Evolutionary conservation across 345 rosid species (phyloP).

Genomic region (Melastoma malabathricum): DNA sequence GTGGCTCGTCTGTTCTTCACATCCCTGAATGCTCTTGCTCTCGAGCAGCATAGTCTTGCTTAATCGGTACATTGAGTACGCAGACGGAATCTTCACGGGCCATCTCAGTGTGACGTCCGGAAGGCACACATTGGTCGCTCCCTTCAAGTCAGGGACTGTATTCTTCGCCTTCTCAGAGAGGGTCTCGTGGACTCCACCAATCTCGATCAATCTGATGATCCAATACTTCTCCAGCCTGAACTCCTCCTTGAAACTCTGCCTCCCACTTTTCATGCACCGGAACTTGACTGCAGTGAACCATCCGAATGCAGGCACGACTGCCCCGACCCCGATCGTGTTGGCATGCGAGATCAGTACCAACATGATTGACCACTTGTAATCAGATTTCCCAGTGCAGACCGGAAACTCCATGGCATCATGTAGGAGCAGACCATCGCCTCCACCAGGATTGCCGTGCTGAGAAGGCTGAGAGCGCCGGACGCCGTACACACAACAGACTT

Average conservation of each 20-base stretch:
- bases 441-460: slow-evolving; percentile 40
- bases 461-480: slow-evolving; percentile 65
- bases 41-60: slow-evolving; percentile 40
- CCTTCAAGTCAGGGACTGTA: slow-evolving; percentile 28
- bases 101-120: slow-evolving; percentile 47
- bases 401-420: slow-evolving; percentile 35
- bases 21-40: slow-evolving; percentile 7
- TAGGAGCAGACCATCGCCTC: slow-evolving; percentile 53
- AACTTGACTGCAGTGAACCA: slow-evolving; percentile 71
- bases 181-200: slow-evolving; percentile 20
- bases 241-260: slow-evolving; percentile 10
- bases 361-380: slow-evolving; percentile 63
- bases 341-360: slow-evolving; percentile 46
- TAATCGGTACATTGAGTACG: slow-evolving; percentile 71
- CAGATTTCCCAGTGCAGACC: slow-evolving; percentile 59
- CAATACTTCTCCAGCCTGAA: slow-evolving; percentile 58
- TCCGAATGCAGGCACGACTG: slow-evolving; percentile 54
- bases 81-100: slow-evolving; percentile 57
- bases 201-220: slow-evolving; percentile 44
- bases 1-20: slow-evolving; percentile 14
- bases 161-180: slow-evolving; percentile 41
- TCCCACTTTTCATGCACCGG: slow-evolving; percentile 41
- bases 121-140: slow-evolving; percentile 15
- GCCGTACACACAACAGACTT: slow-evolving; percentile 76
- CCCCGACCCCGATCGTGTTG: slow-evolving; percentile 47